A percentile compares a stretch with the other conserved stretches of the same genome.
Evolutionary conservation across 768 basidiomycete genomes (phyloP).

Genomic region (Hygrophoropsis aurantiaca): DNA sequence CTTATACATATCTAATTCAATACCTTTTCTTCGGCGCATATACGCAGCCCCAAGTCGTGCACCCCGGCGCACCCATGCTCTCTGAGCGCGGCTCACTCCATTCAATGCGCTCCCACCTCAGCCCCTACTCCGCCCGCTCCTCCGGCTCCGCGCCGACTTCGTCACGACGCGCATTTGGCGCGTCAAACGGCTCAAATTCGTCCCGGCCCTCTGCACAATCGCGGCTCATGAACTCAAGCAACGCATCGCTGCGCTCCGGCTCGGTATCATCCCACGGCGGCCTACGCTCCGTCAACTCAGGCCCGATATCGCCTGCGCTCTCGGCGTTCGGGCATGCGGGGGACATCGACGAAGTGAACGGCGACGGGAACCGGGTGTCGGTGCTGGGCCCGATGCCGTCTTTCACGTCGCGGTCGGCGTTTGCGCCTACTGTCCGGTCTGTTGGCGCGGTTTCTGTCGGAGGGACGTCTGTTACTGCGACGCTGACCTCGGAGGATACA

Average conservation of each 20-base stretch:
- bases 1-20: background rate
- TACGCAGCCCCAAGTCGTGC: slow-evolving; percentile 43
- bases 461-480: slow-evolving; percentile 15
- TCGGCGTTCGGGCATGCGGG: slow-evolving; percentile 45
- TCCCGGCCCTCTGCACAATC: slow-evolving; percentile 53
- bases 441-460: slow-evolving; percentile 23
- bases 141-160: slow-evolving; percentile 56
- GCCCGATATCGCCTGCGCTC: slow-evolving; percentile 45
- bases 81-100: slow-evolving; percentile 69
- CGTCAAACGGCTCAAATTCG: slow-evolving; percentile 47
- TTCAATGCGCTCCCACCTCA: slow-evolving; percentile 59
- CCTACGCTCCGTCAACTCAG: too few species aligned
- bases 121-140: slow-evolving; percentile 45
- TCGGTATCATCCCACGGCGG: slow-evolving; percentile 59
- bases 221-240: slow-evolving; percentile 32
- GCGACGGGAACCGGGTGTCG: slow-evolving; percentile 22
- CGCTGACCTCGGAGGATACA: slow-evolving; percentile 27
- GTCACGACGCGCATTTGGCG: slow-evolving; percentile 39
- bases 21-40: background rate
- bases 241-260: slow-evolving; percentile 43
- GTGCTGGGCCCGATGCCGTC: slow-evolving; percentile 34
- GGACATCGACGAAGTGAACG: slow-evolving; percentile 2
- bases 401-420: slow-evolving; percentile 21
- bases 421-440: slow-evolving; percentile 30
- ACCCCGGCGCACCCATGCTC: slow-evolving; percentile 37